Base-by-base conservation (phyloP, 495 filamentous ascomycete species). In the Xylaria cubensis region DNA sequence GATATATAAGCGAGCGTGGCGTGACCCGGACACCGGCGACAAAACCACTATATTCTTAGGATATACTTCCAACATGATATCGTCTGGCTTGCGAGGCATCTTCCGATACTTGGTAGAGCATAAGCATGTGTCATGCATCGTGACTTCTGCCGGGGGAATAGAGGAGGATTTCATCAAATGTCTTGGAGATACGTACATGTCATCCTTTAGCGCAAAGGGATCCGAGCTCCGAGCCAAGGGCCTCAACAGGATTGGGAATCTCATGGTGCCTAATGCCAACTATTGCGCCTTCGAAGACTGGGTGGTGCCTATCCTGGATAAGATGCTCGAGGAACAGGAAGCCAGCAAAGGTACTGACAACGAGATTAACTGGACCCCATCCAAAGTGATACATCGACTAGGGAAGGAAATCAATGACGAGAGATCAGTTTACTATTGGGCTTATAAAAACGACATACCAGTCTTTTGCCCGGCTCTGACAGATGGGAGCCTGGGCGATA, bases 141-240 rank as follows among this genome's bases (percentile, higher is more conserved):
- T 99, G 69, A 97, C 95, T 19, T 97, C 96, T 3, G 96, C 97
- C 0, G 96, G 96, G n/a, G 97, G 95, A 5, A 88, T 99, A 42
- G 96, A 99, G 81, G 96, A 99, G 80, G 96, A 98, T 79, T 86
- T 99, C 56, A 98, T 98, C 85, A 99, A 99, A 83, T 98, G 97
- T 74, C 89, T 98, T 1, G 96, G 90, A 5, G 91, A 92, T 24
- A 99, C 97, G 12, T 98, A 98, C 78, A 88, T 98, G 74, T 95
- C 93, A 41, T 89, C 91, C 10, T 98, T 98, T 84, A 84, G 83
- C 61, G 90, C 92, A 0, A 80, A 86, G 0, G 97, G 96, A 3
- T 90, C 92, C 26, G 87, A 88, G 19, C 87, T 98, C 2, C 91
- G 96, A 19, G 84, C 87, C 24, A 91, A 93, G 76, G 96, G 97